phyloP scores from a whole-genome alignment of 495 filamentous ascomycete species.

The Aspergillus panamensis region DNA sequence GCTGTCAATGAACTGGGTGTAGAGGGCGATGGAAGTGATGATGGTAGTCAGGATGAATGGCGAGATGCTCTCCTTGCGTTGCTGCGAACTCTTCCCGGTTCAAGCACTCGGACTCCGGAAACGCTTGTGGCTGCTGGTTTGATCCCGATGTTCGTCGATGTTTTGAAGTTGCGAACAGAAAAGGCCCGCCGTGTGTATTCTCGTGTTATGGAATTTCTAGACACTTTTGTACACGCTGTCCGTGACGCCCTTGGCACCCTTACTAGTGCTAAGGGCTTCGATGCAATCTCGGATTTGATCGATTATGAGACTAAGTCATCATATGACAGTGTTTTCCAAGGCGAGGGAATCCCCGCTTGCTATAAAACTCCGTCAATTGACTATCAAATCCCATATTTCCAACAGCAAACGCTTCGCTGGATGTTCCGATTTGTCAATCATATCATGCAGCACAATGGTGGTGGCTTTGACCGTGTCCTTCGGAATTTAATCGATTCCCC shows the following conservation, averaged over 20 bases:
- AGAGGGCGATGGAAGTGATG: conserved; percentile 54
- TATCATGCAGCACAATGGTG: conserved; percentile 81
- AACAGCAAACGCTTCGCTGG: conserved; percentile 88
- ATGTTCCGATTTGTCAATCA: conserved; percentile 95
- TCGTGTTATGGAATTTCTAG: conserved; percentile 78
- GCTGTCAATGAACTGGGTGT: conserved; percentile 74
- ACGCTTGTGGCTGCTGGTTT: conserved; percentile 81
- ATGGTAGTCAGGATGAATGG: conserved; percentile 73
- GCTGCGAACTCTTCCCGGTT: conserved; percentile 66
- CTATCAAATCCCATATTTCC: conserved; percentile 86
- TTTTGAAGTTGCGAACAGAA: conserved; percentile 76
- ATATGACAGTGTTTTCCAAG: conserved; percentile 56
- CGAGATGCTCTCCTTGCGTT: conserved; percentile 82
- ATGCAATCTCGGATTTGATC: conserved; percentile 80
- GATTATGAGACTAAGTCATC: conserved; percentile 73
- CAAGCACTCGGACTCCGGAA: conserved; percentile 65
- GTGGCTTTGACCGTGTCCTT: conserved; percentile 82
- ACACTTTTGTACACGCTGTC: conserved; percentile 77
- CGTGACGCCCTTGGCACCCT: conserved; percentile 76
- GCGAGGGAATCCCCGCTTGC: conserved; percentile 69
- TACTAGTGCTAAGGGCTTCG: conserved; percentile 74
- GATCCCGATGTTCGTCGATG: conserved; percentile 83
- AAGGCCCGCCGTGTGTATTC: conserved; percentile 79
- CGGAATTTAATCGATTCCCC: conserved; percentile 94
- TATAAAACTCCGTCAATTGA: conserved; percentile 81